Conservation (phyloP, 352 stramenopile genomes). For the Phytophthora aleatoria region DNA sequence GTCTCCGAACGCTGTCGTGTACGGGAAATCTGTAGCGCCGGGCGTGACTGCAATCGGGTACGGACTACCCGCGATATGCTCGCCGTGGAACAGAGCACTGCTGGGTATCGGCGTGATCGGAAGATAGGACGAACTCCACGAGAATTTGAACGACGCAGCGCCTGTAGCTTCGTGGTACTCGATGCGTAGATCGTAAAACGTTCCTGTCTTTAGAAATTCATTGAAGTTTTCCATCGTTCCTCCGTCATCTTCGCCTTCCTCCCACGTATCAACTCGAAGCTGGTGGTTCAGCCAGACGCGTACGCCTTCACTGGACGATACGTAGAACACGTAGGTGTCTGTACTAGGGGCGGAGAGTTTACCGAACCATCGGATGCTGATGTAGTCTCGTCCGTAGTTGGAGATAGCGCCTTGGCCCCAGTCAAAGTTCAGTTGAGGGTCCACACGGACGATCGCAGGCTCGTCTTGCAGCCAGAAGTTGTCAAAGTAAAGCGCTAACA, state of each 20-base stretch:
- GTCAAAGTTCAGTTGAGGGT: conserved; percentile 86
- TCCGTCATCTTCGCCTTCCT: conserved; percentile 37
- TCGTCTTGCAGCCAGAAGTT: conserved; percentile 96
- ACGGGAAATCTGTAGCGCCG: conserved; percentile 94
- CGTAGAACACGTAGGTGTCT: conserved; percentile 94
- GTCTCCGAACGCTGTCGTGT: conserved; percentile 90
- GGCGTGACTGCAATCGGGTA: conserved; percentile 90
- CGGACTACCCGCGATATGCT: conserved; percentile 94
- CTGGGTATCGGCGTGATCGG: conserved; percentile 84
- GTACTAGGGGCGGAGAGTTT: conserved; percentile 85
- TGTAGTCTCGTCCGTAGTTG: conserved; percentile 93
- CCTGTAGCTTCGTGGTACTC: conserved; percentile 96
- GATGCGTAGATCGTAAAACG: conserved; percentile 94
- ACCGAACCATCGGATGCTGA: conserved; percentile 94
- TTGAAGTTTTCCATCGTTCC: conserved; percentile 73
- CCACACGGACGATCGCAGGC: conserved; percentile 87
- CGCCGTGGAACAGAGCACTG: conserved; percentile 81
- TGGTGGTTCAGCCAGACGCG: conserved; percentile 94
- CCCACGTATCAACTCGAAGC: conserved; percentile 93
- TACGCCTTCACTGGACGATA: conserved; percentile 91
- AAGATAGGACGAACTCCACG: conserved; percentile 94
- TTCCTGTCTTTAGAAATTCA: conserved; percentile 62
- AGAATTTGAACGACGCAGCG: conserved; percentile 81
- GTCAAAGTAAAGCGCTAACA: conserved; percentile 94
- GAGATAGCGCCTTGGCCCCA: conserved; percentile 93